These are phyloP conservation scores for Verruconis gallopava DNA, from an alignment of 2,329 filamentous ascomycete genomes.

Conservation along the genomic window DNA sequence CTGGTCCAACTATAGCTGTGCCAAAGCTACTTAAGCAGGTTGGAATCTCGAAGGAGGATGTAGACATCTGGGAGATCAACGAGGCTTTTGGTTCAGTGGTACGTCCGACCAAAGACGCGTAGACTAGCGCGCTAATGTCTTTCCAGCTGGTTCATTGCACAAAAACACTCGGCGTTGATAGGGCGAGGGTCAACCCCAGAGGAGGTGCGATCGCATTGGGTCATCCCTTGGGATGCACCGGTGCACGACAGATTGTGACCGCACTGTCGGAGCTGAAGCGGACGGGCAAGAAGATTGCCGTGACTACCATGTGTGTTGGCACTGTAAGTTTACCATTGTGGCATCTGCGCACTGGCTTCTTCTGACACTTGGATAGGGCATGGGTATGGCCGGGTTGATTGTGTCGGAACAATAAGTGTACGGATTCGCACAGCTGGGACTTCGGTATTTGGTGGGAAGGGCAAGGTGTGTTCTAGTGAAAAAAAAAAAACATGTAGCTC, in stretches of 20 bases:
- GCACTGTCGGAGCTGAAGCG: conserved; percentile 80
- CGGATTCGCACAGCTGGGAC: no score
- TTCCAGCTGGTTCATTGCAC: conserved; percentile 20
- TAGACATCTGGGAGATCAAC: conserved; percentile 98
- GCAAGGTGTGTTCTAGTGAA: no score
- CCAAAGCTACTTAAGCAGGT: conserved; percentile 81
- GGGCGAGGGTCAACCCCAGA: conserved; percentile 91
- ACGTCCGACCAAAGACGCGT: not conserved
- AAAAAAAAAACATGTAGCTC: no score
- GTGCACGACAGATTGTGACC: conserved; percentile 85
- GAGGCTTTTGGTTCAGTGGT: conserved; percentile 73
- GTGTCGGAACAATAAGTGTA: conserved; percentile 8
- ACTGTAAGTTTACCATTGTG: conserved; percentile 39
- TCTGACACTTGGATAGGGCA: conserved; percentile 5
- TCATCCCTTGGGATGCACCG: conserved; percentile 88
- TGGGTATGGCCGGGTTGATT: conserved; percentile 10
- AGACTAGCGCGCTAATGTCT: not conserved
- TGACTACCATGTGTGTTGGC: conserved; percentile 92
- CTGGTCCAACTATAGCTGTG: conserved; percentile 92
- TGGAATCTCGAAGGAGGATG: conserved; percentile 66
- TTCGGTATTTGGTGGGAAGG: no score
- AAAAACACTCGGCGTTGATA: conserved; percentile 69
- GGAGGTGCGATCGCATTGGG: conserved; percentile 93
- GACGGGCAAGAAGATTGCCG: conserved; percentile 70
- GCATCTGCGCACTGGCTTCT: not conserved